Conservation (phyloP, 768 basidiomycete genomes). For the Leccinum disarticulatum region DNA sequence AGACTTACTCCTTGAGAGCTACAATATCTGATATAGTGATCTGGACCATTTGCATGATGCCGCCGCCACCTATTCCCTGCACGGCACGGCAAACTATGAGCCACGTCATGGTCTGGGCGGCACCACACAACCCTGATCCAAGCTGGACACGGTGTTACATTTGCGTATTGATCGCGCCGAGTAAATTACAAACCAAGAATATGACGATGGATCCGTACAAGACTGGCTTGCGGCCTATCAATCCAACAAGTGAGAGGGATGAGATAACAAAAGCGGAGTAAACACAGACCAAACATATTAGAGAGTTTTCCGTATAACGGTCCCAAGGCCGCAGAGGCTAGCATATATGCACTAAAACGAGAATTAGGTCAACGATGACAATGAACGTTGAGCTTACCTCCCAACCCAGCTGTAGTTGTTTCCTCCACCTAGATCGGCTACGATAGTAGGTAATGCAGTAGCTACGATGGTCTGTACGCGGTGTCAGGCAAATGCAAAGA, state of each 20-base stretch:
- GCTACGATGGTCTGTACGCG: slow-evolving; percentile 43
- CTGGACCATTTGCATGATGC: slow-evolving; percentile 36
- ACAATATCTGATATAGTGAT: slow-evolving; percentile 43
- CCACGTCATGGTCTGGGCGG: slow-evolving; percentile 45
- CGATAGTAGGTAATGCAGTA: slow-evolving; percentile 52
- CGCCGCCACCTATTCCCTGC: slow-evolving; percentile 46
- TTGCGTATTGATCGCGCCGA: neutral
- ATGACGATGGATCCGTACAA: slow-evolving; percentile 36
- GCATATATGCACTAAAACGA: slow-evolving; percentile 42
- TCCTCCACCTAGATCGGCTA: slow-evolving; percentile 42
- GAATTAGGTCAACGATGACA: neutral
- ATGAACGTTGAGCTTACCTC: slow-evolving; percentile 27
- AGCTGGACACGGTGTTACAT: slow-evolving; percentile 18
- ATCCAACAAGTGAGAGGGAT: neutral
- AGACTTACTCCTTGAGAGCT: slow-evolving; percentile 31
- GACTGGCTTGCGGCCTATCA: slow-evolving; percentile 38
- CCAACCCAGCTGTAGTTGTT: slow-evolving; percentile 52
- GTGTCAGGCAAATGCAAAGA: neutral
- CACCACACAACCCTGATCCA: slow-evolving; percentile 42
- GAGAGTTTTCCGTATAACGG: slow-evolving; percentile 51
- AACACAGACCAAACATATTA: slow-evolving; percentile 36
- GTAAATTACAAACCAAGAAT: slow-evolving; percentile 34
- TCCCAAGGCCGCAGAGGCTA: slow-evolving; percentile 41
- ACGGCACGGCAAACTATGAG: slow-evolving; percentile 40
- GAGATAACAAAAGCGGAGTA: neutral